Conservation (phyloP, 176 grass and related monocot genomes). For the Rhynchospora pubera region DNA sequence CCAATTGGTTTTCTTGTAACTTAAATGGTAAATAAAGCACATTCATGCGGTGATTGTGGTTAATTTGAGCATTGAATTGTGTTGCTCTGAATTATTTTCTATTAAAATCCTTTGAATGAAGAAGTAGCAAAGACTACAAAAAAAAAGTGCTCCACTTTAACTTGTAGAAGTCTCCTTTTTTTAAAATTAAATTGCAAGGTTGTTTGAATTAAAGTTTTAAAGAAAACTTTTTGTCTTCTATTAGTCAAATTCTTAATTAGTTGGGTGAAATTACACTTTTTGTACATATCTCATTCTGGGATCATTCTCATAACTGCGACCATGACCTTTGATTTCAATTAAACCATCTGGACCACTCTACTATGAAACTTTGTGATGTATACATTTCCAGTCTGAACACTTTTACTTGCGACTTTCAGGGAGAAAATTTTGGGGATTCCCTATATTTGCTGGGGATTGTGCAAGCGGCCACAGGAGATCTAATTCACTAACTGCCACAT, state of each 20-base stretch:
- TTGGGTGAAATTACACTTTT: slow-evolving; percentile 5
- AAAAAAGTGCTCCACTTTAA: slow-evolving; percentile 11
- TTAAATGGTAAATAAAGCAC: not conserved
- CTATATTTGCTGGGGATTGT: slow-evolving; percentile 81
- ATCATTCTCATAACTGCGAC: slow-evolving; percentile 10
- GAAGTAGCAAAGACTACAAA: not conserved
- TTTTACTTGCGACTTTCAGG: slow-evolving; percentile 36
- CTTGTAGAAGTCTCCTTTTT: not conserved
- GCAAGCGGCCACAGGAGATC: slow-evolving; percentile 79
- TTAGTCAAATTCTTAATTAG: slow-evolving; percentile 9
- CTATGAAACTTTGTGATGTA: slow-evolving; percentile 17
- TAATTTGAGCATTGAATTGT: slow-evolving; percentile 4
- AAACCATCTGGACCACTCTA: not conserved
- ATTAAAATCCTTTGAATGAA: not conserved
- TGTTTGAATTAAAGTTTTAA: slow-evolving; percentile 31
- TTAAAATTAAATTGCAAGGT: not conserved
- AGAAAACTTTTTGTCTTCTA: not conserved
- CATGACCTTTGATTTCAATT: not conserved
- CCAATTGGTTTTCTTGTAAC: not conserved
- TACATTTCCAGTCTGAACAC: not conserved
- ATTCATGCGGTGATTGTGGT: slow-evolving; percentile 11
- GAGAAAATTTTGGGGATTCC: slow-evolving; percentile 92
- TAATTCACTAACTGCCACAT: slow-evolving; percentile 29
- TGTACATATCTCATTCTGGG: not conserved
- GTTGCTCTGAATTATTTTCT: not conserved